Percentiles rank a stretch among this genome's conserved stretches.
Conservation (phyloP, 2,329 filamentous ascomycete genomes). For the Pezicula radicicola region DNA sequence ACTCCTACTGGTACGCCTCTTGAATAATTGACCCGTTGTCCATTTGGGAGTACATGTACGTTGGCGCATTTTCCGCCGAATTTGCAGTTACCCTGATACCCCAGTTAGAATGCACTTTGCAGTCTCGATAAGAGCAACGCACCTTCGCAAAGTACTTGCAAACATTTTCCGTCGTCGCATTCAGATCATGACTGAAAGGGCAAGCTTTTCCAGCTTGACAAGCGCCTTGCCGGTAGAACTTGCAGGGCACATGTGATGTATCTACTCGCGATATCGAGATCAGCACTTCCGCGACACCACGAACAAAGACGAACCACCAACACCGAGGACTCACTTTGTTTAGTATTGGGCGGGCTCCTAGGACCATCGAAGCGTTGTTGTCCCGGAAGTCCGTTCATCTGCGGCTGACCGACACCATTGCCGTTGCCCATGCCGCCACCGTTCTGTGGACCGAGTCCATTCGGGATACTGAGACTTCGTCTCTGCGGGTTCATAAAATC, state of each 20-base stretch:
- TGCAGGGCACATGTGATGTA: conserved; percentile 96
- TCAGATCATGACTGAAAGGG: conserved; percentile 92
- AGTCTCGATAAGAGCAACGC: conserved; percentile 25
- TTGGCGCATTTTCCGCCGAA: conserved; percentile 98
- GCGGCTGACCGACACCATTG: conserved; percentile 7
- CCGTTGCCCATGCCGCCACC: background rate
- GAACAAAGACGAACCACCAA: background rate
- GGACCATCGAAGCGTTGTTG: conserved; percentile 51
- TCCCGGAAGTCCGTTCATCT: conserved; percentile 41
- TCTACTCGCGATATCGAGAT: conserved; percentile 48
- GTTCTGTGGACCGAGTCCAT: conserved; percentile 9
- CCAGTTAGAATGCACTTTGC: conserved; percentile 15
- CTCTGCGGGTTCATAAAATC: conserved; percentile 50
- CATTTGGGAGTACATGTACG: conserved; percentile 91
- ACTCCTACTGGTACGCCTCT: conserved; percentile 61
- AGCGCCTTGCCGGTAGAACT: conserved; percentile 95
- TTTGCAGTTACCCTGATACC: conserved; percentile 87
- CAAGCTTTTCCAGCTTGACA: conserved; percentile 96
- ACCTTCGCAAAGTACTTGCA: conserved; percentile 99
- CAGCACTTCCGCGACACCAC: background rate
- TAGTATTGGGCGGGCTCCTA: conserved; percentile 56
- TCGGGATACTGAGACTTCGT: conserved; percentile 40
- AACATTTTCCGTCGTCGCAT: conserved; percentile 78
- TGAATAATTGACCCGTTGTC: conserved; percentile 81
- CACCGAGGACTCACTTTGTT: conserved; percentile 27